Conservation (phyloP, 495 filamentous ascomycete genomes). For the Xeromyces bisporus region DNA sequence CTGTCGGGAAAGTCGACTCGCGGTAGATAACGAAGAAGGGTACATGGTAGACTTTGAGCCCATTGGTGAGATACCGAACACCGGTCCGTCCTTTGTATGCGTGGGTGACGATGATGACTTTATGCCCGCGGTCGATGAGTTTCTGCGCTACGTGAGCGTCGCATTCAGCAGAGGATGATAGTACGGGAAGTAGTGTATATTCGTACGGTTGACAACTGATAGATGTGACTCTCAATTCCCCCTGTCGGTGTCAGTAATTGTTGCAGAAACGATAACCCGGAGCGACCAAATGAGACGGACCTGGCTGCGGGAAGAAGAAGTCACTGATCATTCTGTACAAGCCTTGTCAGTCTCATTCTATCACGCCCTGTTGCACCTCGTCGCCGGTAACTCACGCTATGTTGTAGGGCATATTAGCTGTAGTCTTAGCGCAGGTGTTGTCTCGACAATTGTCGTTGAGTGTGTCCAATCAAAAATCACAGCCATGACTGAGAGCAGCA, state of each 20-base stretch:
- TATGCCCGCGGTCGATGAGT: constrained; percentile 91
- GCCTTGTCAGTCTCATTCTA: constrained; percentile 7
- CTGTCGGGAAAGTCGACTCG: constrained; percentile 85
- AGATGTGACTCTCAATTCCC: constrained; percentile 94
- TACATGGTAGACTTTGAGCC: constrained; percentile 94
- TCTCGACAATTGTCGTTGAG: constrained; percentile 1
- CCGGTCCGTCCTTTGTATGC: constrained; percentile 84
- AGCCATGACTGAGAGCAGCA: background rate
- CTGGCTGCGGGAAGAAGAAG: constrained; percentile 96
- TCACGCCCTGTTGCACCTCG: background rate
- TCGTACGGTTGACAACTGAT: constrained; percentile 67
- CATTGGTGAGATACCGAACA: constrained; percentile 93
- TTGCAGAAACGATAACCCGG: too few relatives aligned
- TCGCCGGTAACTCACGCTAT: constrained; percentile 41
- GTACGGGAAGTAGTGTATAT: background rate
- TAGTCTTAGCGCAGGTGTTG: constrained; percentile 2
- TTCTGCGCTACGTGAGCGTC: constrained; percentile 32
- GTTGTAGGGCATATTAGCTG: constrained; percentile 44
- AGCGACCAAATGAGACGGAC: constrained; percentile 15
- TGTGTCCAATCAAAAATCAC: background rate
- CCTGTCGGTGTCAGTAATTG: constrained; percentile 27
- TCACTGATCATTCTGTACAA: constrained; percentile 76
- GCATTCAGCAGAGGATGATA: background rate
- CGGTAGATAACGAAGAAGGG: constrained; percentile 93
- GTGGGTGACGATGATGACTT: constrained; percentile 95